Conservation (phyloP, 2,329 filamentous ascomycete species). For the Fusarium paranaense region DNA sequence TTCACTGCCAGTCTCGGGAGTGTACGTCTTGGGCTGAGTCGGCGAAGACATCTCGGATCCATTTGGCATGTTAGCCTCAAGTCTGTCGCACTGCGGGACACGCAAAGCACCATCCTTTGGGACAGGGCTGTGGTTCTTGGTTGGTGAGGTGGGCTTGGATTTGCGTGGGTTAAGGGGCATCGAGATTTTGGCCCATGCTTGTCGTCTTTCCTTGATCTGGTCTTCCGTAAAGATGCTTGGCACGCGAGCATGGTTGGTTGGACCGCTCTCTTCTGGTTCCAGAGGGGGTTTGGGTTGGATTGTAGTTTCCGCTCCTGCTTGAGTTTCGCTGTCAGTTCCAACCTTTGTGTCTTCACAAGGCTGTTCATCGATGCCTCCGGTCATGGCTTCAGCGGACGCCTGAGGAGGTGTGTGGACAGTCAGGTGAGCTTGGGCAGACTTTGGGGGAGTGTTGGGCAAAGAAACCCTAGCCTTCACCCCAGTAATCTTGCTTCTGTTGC, state of each 20-base stretch:
- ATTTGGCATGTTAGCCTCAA: conserved; percentile 2
- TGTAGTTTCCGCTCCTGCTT: not conserved
- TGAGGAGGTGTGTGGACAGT: not conserved
- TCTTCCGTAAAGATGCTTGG: conserved; percentile 45
- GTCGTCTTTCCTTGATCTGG: conserved; percentile 47
- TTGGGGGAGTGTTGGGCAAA: conserved; percentile 29
- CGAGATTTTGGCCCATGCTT: conserved; percentile 50
- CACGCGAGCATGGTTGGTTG: conserved; percentile 15
- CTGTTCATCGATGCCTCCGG: not conserved
- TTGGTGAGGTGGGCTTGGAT: conserved; percentile 14
- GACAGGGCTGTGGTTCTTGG: not conserved
- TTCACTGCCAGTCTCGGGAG: conserved; percentile 18
- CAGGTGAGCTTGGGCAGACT: not conserved
- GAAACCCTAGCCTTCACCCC: conserved; percentile 37
- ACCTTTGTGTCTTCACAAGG: not conserved
- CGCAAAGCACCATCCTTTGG: not conserved
- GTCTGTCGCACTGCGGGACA: not conserved
- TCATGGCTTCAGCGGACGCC: not conserved
- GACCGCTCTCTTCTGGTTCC: not conserved
- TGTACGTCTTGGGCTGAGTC: conserved; percentile 15
- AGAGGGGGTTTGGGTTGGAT: not conserved
- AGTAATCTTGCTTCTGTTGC: conserved; percentile 10
- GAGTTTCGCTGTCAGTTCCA: not conserved
- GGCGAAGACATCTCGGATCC: conserved; percentile 23
- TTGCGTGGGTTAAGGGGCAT: conserved; percentile 47